Evolutionary conservation across 352 stramenopile genomes (phyloP), one percentile per base, ranked within the genome.

Genomic region (Globisporangium carolinianum): DNA sequence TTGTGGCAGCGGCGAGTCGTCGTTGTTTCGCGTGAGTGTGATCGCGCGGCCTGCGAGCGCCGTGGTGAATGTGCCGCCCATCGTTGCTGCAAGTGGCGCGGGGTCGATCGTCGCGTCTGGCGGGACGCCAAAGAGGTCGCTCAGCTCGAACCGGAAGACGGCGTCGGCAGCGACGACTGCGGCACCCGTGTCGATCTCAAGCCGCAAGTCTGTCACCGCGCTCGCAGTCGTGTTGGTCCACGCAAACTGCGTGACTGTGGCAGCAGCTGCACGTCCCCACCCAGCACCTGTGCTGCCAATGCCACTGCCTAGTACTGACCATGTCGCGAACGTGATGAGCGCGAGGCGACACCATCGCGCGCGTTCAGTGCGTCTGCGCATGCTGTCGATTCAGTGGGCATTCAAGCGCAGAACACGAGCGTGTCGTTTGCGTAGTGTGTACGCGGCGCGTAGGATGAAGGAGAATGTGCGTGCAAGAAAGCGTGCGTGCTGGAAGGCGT

Each of bases 141-240:
- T 51, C 7, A 83, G 36, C 6, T 60, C 55, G 53, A 83, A 74
- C 38, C 56, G 50, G 38, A 83, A 55, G 24, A 62, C 38, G 2
- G 67, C 61, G 53, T 81, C 65, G 17, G 38, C 45, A 32, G 73
- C 57, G 7, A 83, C 49, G 39, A 50, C 14, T 8, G 57, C 56
- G 37, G 67, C 61, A 18, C 55, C 58, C n/a, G 59, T 46, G 57
- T 72, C 18, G 61, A 82, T 47, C 5, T 57, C 15, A 4, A 82
- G 32, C 14, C 51, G 48, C 5, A 82, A 47, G 35, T 43, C 52
- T 3, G 68, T 17, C 1, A 53, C 14, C 12, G 63, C 60, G 36
- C 45, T n/a, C 48, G 69, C 66, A 11, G 71, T 72, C 50, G 49
- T 47, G 51, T 76, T 83, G 14, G 42, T 67, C 68, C 65, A 75